A percentile compares a stretch with the other conserved stretches of the same genome.
Conservation (phyloP, 1,139 yeast species). For the Trichomonascaceae sp. region DNA sequence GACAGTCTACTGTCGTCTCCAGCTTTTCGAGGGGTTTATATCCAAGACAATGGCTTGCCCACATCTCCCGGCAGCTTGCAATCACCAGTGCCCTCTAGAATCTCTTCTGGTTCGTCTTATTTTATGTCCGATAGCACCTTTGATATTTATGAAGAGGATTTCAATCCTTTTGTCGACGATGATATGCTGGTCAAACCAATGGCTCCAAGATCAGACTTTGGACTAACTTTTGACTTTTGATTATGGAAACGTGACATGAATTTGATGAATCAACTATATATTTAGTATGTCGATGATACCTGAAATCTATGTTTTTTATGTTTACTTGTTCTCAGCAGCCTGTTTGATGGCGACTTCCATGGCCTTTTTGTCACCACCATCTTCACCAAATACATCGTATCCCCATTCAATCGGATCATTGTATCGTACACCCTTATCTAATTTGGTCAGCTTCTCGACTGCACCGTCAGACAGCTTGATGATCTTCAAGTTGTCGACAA, state of each 20-base stretch:
- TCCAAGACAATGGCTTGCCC: neutral
- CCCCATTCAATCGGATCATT: slow-evolving; percentile 27
- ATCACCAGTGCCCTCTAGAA: slow-evolving; percentile 3
- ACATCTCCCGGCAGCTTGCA: slow-evolving; percentile 1
- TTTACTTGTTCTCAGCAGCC: slow-evolving; percentile 8
- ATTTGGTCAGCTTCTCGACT: slow-evolving; percentile 41
- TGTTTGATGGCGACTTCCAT: slow-evolving; percentile 12
- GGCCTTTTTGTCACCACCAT: slow-evolving; percentile 20
- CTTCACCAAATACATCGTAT: slow-evolving; percentile 22
- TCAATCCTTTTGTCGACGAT: slow-evolving; percentile 12
- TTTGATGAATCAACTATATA: neutral
- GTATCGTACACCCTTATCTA: slow-evolving; percentile 32
- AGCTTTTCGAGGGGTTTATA: neutral
- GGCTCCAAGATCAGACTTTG: neutral
- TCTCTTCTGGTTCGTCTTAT: neutral
- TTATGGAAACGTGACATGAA: neutral
- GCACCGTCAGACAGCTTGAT: slow-evolving; percentile 50
- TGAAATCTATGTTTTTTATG: neutral
- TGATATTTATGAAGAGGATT: slow-evolving; percentile 9
- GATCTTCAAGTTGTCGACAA: slow-evolving; percentile 48
- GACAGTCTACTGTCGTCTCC: slow-evolving; percentile 5
- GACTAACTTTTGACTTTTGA: neutral
- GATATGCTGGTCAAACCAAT: neutral
- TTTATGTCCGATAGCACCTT: neutral
- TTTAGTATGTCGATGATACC: neutral